Base-by-base conservation (phyloP, 2,329 filamentous ascomycete species). In the Fusarium brachygibbosum region DNA sequence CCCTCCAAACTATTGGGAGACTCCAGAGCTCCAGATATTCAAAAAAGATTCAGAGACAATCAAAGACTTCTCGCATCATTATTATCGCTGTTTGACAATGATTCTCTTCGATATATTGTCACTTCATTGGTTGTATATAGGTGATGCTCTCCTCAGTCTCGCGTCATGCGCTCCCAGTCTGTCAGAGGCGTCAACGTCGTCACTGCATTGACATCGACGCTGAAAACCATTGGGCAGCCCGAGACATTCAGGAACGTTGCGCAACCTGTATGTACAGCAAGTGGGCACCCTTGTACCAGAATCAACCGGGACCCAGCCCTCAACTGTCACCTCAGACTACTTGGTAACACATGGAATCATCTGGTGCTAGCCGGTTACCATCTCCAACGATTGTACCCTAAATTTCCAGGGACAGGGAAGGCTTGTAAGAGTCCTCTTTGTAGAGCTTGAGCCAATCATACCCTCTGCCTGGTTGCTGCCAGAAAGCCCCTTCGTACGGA, bases 161-260 rank as follows among this genome's bases (percentile, higher is more conserved):
- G 31, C 37, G 34, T 16, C 32, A 17, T 45, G 31, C 35, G n/a
- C 31, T 31, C 48, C 45, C 42, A 28, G 19, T n/a, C 42, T 40
- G 17, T 14, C 21, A 42, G 41, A 58, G 41, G 25, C 31, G 31
- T 62, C 44, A 56, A 51, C 44, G 51, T 54, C 32, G 56, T 56
- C 50, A 28, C 29, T 50, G 35, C 19, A 44, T 58, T 49, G 55
- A 70, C 49, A 67, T 70, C 53, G 55, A 60, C 13, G n/a, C 32
- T 54, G 53, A 35, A 9, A 21, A 56, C 29, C 29, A 64, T 65
- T 59, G 60, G 52, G 34, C 40, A 28, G 23, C 35, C 53, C 50
- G 48, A 70, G 66, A 63, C 57, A 50, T 50, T 32, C 55, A 69
- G 51, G 61, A 53, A 69, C 66, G 66, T 66, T 68, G 63, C 50